Percentiles rank a stretch among this genome's conserved stretches.
Evolutionary conservation across 495 filamentous ascomycete genomes (phyloP).

Genomic region (Aspergillus hancockii): DNA sequence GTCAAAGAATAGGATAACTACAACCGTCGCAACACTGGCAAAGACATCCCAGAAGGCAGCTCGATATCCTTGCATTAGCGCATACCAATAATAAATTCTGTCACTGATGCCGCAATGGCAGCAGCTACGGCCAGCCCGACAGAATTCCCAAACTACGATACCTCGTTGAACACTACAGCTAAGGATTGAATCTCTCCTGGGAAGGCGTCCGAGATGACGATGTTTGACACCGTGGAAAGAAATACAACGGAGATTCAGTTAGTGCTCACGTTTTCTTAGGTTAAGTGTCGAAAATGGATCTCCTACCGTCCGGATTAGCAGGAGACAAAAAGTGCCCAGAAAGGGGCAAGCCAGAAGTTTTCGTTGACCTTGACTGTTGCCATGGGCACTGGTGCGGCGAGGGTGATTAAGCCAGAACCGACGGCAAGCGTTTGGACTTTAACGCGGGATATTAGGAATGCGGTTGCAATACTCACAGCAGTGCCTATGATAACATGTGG

Average conservation of each 20-base stretch:
- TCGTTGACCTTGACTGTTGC: slow-evolving; percentile 19
- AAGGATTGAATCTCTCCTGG: slow-evolving; percentile 32
- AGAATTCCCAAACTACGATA: slow-evolving; percentile 55
- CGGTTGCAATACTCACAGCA: neutral
- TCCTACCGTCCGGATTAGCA: slow-evolving; percentile 46
- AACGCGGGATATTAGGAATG: neutral
- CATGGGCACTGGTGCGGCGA: slow-evolving; percentile 29
- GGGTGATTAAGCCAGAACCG: neutral
- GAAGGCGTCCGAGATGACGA: slow-evolving; percentile 49
- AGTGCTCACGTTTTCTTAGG: no score
- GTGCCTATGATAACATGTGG: neutral
- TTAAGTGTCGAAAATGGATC: no score
- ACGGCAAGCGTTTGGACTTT: neutral
- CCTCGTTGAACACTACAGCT: slow-evolving; percentile 61
- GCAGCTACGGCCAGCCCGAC: slow-evolving; percentile 54
- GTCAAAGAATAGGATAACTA: neutral
- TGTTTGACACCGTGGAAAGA: slow-evolving; percentile 53
- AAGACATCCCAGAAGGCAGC: slow-evolving; percentile 56
- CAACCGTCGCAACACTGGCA: slow-evolving; percentile 18
- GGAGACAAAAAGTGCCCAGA: slow-evolving; percentile 31
- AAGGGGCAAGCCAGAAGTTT: slow-evolving; percentile 28
- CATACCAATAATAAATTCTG: slow-evolving; percentile 5
- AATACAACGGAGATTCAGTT: neutral
- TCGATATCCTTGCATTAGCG: slow-evolving; percentile 44
- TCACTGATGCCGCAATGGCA: slow-evolving; percentile 49